phyloP scores from a whole-genome alignment of 192 early-diverging fungal genomes.

The Dissophora ornata region DNA sequence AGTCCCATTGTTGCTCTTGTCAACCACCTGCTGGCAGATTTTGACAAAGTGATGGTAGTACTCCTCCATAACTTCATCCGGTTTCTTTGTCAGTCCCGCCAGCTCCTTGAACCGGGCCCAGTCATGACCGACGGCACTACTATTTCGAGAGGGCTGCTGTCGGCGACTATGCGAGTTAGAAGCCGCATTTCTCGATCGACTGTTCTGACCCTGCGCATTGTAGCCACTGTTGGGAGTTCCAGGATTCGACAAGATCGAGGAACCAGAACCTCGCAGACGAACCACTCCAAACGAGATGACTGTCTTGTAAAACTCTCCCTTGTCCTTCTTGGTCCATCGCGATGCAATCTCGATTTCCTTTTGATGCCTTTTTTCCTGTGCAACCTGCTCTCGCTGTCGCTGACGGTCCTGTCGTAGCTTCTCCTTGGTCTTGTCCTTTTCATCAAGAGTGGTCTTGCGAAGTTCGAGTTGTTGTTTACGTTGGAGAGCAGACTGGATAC shows the following conservation, averaged over 20 bases:
- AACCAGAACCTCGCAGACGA: constrained; percentile 25
- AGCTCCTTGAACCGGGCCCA: constrained; percentile 82
- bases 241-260: constrained; percentile 6
- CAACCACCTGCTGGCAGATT: constrained; percentile 70
- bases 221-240: constrained; percentile 60
- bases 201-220: constrained; percentile 69
- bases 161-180: constrained; percentile 8
- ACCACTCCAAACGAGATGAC: constrained; percentile 67
- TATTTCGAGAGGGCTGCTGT: constrained; percentile 31
- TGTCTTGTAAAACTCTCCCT: constrained; percentile 63
- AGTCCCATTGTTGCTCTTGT: constrained; percentile 25
- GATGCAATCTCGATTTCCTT: constrained; percentile 55
- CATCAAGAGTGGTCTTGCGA: constrained; percentile 44
- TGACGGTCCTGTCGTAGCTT: constrained; percentile 48
- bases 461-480: constrained; percentile 59
- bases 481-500: constrained; percentile 65
- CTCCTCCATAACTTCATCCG: constrained; percentile 73
- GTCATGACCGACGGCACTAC: constrained; percentile 63
- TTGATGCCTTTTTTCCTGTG: constrained; percentile 50
- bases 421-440: constrained; percentile 58
- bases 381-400: constrained; percentile 53
- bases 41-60: constrained; percentile 70
- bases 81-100: constrained; percentile 69
- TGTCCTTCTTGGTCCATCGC: constrained; percentile 65
- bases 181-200: constrained; percentile 71